phyloP scores from a whole-genome alignment of 306 rosid species.

The Heteromeles arbutifolia region DNA sequence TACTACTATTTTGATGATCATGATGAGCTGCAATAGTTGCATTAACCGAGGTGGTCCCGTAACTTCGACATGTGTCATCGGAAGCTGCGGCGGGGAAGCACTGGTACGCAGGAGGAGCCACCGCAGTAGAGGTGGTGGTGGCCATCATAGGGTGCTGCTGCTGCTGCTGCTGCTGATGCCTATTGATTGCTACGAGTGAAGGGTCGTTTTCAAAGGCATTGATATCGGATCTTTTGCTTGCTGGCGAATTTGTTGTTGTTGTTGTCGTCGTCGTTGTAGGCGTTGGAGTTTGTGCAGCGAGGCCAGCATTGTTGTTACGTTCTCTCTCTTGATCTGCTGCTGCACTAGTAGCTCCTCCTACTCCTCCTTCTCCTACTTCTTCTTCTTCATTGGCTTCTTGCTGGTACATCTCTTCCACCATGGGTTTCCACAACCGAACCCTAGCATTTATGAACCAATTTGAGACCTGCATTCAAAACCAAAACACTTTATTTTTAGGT shows the following conservation, averaged over 20 bases:
- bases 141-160: slow-evolving; percentile 16
- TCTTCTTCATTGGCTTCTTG: slow-evolving; percentile 72
- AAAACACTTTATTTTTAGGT: background rate
- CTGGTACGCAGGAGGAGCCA: slow-evolving; percentile 31
- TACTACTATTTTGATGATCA: slow-evolving; percentile 8
- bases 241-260: slow-evolving; percentile 17
- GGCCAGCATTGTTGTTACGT: slow-evolving; percentile 13
- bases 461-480: slow-evolving; percentile 56
- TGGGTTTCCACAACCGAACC: slow-evolving; percentile 99
- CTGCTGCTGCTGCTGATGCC: slow-evolving; percentile 31
- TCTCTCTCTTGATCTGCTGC: background rate
- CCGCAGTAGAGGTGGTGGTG: slow-evolving; percentile 34
- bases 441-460: slow-evolving; percentile 99
- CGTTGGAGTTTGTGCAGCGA: slow-evolving; percentile 59
- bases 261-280: slow-evolving; percentile 7
- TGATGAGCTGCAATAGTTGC: slow-evolving; percentile 15
- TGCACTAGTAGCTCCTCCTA: slow-evolving; percentile 19
- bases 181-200: slow-evolving; percentile 55
- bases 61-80: slow-evolving; percentile 57
- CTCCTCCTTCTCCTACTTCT: slow-evolving; percentile 17
- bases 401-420: slow-evolving; percentile 99
- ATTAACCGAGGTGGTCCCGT: slow-evolving; percentile 52
- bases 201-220: slow-evolving; percentile 67
- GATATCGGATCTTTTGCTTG: slow-evolving; percentile 49
- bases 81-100: slow-evolving; percentile 20